A percentile compares a stretch with the other conserved stretches of the same genome.
These are phyloP conservation scores for Trichoderma orchidacearum DNA, from an alignment of 495 filamentous ascomycete genomes.

Conservation along the genomic window DNA sequence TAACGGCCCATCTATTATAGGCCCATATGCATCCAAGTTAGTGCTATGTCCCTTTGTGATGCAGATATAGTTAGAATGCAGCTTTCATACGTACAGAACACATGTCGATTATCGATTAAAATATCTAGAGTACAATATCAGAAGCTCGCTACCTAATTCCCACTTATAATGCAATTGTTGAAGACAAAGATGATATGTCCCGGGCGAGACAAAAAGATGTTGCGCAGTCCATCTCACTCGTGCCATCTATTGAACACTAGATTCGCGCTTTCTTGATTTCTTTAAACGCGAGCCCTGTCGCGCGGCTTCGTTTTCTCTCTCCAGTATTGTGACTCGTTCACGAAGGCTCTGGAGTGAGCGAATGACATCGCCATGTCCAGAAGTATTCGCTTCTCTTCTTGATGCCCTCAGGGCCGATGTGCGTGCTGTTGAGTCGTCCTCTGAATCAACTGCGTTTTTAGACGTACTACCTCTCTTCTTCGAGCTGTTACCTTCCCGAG, in stretches of 20 bases:
- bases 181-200: too few relatives aligned
- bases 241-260: background rate
- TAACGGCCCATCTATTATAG: too few relatives aligned
- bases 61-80: too few relatives aligned
- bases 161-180: too few relatives aligned
- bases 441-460: background rate
- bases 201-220: too few relatives aligned
- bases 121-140: too few relatives aligned
- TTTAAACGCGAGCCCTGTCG: background rate
- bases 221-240: too few relatives aligned
- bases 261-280: background rate
- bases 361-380: background rate
- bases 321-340: background rate
- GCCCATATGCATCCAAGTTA: too few relatives aligned
- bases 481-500: background rate
- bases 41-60: too few relatives aligned
- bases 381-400: background rate
- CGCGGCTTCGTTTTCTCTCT: background rate
- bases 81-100: too few relatives aligned
- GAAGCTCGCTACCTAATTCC: too few relatives aligned
- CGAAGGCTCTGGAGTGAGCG: background rate
- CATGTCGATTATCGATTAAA: too few relatives aligned
- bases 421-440: background rate
- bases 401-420: background rate
- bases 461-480: background rate